Base-by-base conservation (phyloP, 2,329 filamentous ascomycete species). In the Stylonectria norvegica region DNA sequence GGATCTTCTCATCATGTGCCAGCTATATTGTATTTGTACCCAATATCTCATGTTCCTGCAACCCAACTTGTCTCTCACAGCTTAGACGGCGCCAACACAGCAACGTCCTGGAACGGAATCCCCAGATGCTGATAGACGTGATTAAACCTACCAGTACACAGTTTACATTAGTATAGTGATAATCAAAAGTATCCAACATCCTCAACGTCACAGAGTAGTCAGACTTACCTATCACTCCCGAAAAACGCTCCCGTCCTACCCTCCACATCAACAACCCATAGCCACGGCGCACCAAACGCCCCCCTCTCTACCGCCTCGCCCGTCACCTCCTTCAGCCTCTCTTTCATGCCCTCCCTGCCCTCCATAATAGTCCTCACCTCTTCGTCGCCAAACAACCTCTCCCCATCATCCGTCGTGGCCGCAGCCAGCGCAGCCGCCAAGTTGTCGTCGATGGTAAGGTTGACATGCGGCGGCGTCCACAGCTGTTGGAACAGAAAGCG, bases 221-320 rank as follows among this genome's bases (percentile, higher is more conserved):
- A 18, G 30, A 53, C 57, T 47, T 40, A 67, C 77, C 79, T 69
- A 64, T 90, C 86, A 63, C 84, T 89, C 3, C 86, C 86, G 63
- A 90, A 90, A 59, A 89, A 88, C 0, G 82, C 78, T 65, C 86
- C 81, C 34, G 71, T 71, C 40, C 71, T 61, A 0, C 82, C 83
- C 46, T 73, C 61, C 2, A 57, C 60, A 52, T 84, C 79, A 14
- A 69, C 72, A 3, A 81, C 85, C 75, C 80, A 82, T 45, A 86
- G 70, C 86, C 86, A 91, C 2, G 87, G 87, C 35, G 80, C 79
- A 0, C 87, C 87, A 62, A 86, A 91, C 0, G 86, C 86, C 0
- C 86, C 86, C 35, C 67, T 68, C 25, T 78, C 74, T 12, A 87
- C 60, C 0, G 78, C 83, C 48, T 72, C 71, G 43, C 78, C 70